Conservation (phyloP, 208 protist species). For the Crithidia bombi region DNA sequence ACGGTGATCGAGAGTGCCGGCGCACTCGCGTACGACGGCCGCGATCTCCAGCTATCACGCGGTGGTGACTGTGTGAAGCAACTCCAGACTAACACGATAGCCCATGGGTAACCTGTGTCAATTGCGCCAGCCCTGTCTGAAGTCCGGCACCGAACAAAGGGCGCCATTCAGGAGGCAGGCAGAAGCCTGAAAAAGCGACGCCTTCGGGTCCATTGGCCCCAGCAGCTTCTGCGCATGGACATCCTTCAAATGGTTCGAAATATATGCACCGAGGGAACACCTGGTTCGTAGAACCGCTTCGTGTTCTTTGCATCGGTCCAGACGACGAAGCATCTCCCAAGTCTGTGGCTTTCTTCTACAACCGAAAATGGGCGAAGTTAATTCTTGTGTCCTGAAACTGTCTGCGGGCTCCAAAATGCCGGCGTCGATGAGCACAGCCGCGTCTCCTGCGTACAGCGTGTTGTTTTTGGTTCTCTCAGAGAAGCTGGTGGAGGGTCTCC, state of each 20-base stretch:
- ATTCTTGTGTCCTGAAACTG: neutral
- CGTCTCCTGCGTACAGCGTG: neutral
- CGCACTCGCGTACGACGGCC: neutral
- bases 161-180: neutral
- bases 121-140: neutral
- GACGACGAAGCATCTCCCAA: neutral
- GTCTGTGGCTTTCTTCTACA: neutral
- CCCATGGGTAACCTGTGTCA: neutral
- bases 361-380: neutral
- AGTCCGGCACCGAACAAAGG: neutral
- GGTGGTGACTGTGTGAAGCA: neutral
- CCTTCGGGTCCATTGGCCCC: neutral
- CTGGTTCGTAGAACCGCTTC: neutral
- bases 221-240: neutral
- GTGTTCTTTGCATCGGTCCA: neutral
- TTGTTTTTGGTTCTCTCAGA: neutral
- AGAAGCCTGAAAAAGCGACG: neutral
- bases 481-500: neutral
- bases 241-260: neutral
- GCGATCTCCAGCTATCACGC: neutral
- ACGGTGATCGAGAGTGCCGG: neutral
- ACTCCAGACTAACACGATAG: neutral
- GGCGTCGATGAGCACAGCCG: neutral
- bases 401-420: neutral
- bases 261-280: neutral